Evolutionary conservation across 116 monocot species (phyloP).

Genomic region (Papilionanthe hybrid): DNA sequence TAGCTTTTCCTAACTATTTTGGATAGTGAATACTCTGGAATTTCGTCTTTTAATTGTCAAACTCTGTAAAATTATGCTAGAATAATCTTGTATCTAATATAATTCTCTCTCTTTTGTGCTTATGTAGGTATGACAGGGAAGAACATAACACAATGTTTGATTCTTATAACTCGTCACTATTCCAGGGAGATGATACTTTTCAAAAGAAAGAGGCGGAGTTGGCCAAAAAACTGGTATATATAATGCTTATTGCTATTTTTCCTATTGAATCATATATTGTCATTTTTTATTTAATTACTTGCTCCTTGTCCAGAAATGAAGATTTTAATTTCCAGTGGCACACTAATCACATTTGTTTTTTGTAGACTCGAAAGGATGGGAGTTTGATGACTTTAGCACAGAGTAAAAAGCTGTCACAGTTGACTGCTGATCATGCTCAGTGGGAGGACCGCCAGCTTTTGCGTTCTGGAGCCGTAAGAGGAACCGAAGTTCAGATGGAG

Average conservation of each 20-base stretch:
- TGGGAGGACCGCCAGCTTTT: constrained; percentile 96
- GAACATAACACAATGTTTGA: constrained; percentile 79
- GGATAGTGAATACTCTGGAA: not conserved
- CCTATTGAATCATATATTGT: constrained; percentile 4
- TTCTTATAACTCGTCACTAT: constrained; percentile 52
- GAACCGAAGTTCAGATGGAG: constrained; percentile 87
- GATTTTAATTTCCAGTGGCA: not conserved
- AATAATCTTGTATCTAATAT: not conserved
- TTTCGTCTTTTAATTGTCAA: not conserved
- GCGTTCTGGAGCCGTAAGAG: constrained; percentile 95
- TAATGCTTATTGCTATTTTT: not conserved
- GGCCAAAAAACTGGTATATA: constrained; percentile 76
- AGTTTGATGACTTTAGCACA: constrained; percentile 86
- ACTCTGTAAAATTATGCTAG: not conserved
- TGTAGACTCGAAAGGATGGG: constrained; percentile 76
- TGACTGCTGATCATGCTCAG: constrained; percentile 96
- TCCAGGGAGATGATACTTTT: constrained; percentile 60
- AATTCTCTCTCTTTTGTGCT: not conserved
- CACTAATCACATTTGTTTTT: not conserved
- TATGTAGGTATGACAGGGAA: constrained; percentile 86
- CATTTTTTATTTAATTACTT: not conserved
- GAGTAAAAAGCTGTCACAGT: constrained; percentile 89
- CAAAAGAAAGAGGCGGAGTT: constrained; percentile 77
- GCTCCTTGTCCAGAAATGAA: not conserved
- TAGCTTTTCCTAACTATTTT: too few species aligned